Conservation (phyloP, 805 yeast species). For the Lipomyces yamadae region DNA sequence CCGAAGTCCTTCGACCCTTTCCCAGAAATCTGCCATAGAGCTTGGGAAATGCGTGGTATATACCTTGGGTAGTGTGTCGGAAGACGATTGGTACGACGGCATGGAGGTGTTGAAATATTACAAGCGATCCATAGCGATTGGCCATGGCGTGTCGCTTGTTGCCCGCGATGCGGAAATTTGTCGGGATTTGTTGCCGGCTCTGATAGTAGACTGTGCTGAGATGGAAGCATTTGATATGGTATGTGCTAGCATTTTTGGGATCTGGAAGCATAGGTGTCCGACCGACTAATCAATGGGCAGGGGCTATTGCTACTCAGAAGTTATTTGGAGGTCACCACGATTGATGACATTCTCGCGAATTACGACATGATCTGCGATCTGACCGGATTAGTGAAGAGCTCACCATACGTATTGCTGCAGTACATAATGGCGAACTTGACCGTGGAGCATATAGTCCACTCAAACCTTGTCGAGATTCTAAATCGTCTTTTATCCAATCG, state of each 20-base stretch:
- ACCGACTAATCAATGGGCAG: constrained; percentile 9
- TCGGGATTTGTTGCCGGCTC: constrained; percentile 19
- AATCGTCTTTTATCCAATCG: not conserved
- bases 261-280: not conserved
- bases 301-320: constrained; percentile 20
- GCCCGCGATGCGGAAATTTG: constrained; percentile 20
- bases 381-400: constrained; percentile 11
- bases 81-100: constrained; percentile 36
- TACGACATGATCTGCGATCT: constrained; percentile 14
- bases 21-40: constrained; percentile 26
- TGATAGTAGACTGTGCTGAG: constrained; percentile 25
- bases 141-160: constrained; percentile 33
- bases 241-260: not conserved
- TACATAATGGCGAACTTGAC: constrained; percentile 15
- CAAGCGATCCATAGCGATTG: constrained; percentile 32
- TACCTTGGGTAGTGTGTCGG: constrained; percentile 26
- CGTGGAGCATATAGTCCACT: not conserved
- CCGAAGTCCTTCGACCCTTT: constrained; percentile 17
- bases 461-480: constrained; percentile 12
- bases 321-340: constrained; percentile 16
- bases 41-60: constrained; percentile 32
- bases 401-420: constrained; percentile 17
- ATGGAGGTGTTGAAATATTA: constrained; percentile 21
- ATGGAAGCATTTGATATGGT: constrained; percentile 26
- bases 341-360: constrained; percentile 15